These are phyloP conservation scores for Thelonectria discophora DNA, from an alignment of 2,329 filamentous ascomycete genomes.

Conservation along the genomic window DNA sequence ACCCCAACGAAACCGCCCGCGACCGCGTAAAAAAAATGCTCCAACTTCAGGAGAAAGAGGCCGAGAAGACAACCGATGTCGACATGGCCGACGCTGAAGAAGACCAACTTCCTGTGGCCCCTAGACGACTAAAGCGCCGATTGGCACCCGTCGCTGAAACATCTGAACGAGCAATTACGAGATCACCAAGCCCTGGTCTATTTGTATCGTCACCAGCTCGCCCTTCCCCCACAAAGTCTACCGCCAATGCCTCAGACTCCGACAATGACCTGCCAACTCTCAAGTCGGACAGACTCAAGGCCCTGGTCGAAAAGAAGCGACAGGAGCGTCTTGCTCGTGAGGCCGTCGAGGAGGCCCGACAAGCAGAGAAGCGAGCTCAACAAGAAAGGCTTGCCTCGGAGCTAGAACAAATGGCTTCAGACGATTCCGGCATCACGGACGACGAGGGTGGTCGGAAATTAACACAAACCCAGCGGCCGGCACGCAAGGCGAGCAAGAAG, in stretches of 20 bases:
- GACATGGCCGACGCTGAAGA: conserved; percentile 49
- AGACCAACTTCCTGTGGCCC: conserved; percentile 52
- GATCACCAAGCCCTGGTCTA: conserved; percentile 55
- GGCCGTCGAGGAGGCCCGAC: conserved; percentile 62
- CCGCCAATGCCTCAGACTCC: conserved; percentile 50
- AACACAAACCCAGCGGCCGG: conserved; percentile 74
- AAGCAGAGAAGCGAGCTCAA: conserved; percentile 53
- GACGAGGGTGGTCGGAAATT: conserved; percentile 71
- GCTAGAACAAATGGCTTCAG: conserved; percentile 47
- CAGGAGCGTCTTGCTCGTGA: conserved; percentile 75
- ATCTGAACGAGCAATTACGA: conserved; percentile 25
- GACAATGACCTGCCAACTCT: conserved; percentile 58
- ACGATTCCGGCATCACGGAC: conserved; percentile 64
- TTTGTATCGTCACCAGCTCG: conserved; percentile 64
- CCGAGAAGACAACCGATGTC: conserved; percentile 41
- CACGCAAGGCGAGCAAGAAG: conserved; percentile 91
- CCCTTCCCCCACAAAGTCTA: conserved; percentile 44
- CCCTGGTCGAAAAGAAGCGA: conserved; percentile 77
- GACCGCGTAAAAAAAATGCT: conserved; percentile 57
- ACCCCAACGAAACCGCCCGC: conserved; percentile 45
- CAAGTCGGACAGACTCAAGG: conserved; percentile 71
- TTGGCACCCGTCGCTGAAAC: conserved; percentile 45
- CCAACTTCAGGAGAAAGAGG: conserved; percentile 41
- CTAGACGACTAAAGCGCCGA: conserved; percentile 52
- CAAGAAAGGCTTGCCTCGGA: conserved; percentile 49